Conservation (phyloP, 2,329 filamentous ascomycete genomes). For the Huntiella bhutanensis region DNA sequence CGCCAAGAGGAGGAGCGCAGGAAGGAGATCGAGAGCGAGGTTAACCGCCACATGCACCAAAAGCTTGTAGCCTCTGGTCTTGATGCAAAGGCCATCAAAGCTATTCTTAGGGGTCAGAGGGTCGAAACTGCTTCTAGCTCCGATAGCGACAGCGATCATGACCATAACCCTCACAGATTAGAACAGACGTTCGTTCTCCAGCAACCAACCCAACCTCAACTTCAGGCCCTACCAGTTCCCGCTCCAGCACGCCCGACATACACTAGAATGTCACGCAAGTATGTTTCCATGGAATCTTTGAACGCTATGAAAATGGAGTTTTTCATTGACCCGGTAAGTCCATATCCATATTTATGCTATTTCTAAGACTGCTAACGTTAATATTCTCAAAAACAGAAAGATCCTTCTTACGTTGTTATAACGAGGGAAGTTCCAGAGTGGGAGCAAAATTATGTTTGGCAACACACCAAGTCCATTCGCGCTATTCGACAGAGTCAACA, state of each 20-base stretch:
- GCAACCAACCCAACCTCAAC: neutral
- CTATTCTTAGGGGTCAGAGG: constrained; percentile 39
- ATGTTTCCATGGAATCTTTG: constrained; percentile 44
- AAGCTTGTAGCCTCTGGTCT: constrained; percentile 39
- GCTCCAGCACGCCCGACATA: constrained; percentile 30
- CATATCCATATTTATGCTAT: neutral
- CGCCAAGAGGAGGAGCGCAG: constrained; percentile 28
- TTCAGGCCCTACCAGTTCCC: neutral
- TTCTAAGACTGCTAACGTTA: neutral
- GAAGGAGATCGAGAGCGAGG: constrained; percentile 33
- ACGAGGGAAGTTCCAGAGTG: constrained; percentile 54
- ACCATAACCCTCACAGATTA: neutral
- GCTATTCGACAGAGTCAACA: constrained; percentile 23
- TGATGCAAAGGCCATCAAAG: constrained; percentile 37
- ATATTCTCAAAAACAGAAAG: constrained; percentile 20
- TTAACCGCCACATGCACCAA: constrained; percentile 35
- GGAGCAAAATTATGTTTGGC: constrained; percentile 54
- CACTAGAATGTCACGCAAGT: constrained; percentile 42
- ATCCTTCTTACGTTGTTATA: constrained; percentile 52
- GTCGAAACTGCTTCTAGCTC: neutral
- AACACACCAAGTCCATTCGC: constrained; percentile 48
- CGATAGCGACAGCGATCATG: neutral
- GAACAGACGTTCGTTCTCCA: neutral
- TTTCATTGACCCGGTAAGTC: constrained; percentile 34
- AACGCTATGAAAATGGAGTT: constrained; percentile 36